Percentiles rank a stretch among this genome's conserved stretches.
Evolutionary conservation across 2,329 filamentous ascomycete genomes (phyloP).

Genomic region (Lasiodiplodia sp.): DNA sequence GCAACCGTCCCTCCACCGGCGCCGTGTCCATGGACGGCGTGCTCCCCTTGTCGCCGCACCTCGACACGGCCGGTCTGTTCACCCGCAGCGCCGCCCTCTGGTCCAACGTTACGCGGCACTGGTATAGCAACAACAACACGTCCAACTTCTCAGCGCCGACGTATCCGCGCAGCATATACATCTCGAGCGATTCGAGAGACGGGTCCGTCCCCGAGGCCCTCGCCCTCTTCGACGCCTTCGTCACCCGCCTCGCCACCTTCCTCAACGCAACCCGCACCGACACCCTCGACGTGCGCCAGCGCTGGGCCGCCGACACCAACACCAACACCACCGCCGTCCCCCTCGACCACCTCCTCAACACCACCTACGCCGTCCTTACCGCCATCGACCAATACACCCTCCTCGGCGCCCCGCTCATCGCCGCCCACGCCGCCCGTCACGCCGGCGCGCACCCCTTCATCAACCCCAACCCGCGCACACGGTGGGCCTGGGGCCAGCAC

Average conservation of each 20-base stretch:
- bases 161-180: neutral
- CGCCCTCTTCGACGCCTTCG: neutral
- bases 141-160: neutral
- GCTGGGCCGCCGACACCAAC: neutral
- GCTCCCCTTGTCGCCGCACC: conserved; percentile 34
- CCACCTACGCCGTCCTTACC: conserved; percentile 6
- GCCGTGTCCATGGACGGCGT: conserved; percentile 39
- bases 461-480: conserved; percentile 1
- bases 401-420: neutral
- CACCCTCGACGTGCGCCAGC: neutral
- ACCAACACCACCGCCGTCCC: too few species aligned
- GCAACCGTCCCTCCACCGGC: conserved; percentile 36
- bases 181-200: neutral
- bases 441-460: neutral
- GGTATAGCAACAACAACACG: neutral
- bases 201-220: neutral
- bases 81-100: conserved; percentile 31
- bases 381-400: neutral
- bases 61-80: conserved; percentile 41
- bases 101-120: neutral
- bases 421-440: neutral
- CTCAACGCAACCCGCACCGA: neutral
- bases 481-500: neutral
- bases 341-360: neutral
- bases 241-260: neutral